phyloP scores from a whole-genome alignment of 441 rosid species.

The Flueggea neowawraea region DNA sequence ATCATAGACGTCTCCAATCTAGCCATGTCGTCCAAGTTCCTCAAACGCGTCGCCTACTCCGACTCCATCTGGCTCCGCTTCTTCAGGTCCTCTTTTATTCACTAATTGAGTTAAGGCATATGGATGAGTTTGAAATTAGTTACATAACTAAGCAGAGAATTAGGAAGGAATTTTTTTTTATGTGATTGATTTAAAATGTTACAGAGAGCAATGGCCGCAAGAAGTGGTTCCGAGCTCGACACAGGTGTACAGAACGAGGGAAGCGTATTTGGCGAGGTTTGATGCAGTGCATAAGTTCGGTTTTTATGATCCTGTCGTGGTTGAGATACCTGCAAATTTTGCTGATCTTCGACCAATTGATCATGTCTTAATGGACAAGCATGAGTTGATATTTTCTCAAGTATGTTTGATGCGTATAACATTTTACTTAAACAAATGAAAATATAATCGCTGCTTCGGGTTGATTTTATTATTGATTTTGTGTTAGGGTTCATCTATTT shows the following conservation, averaged over 20 bases:
- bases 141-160: too few species aligned
- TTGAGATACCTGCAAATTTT: constrained; percentile 17
- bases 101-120: too few species aligned
- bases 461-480: not conserved
- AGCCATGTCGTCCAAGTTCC: constrained; percentile 38
- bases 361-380: constrained; percentile 33
- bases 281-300: constrained; percentile 44
- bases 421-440: too few species aligned
- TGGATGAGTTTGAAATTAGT: too few species aligned
- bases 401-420: constrained; percentile 12
- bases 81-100: constrained; percentile 28
- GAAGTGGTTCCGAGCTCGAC: constrained; percentile 14
- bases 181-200: not conserved
- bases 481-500: constrained; percentile 38
- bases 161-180: not conserved
- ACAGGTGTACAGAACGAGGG: constrained; percentile 23
- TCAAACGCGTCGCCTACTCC: constrained; percentile 37
- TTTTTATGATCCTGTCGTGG: constrained; percentile 41
- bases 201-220: constrained; percentile 48
- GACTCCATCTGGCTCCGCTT: constrained; percentile 43
- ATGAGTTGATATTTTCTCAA: constrained; percentile 41
- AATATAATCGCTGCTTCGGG: too few species aligned
- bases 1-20: constrained; percentile 33
- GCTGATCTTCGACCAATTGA: constrained; percentile 13
- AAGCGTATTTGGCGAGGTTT: constrained; percentile 41